Base-by-base conservation (phyloP, 2,329 filamentous ascomycete species). In the Exophiala sp. region DNA sequence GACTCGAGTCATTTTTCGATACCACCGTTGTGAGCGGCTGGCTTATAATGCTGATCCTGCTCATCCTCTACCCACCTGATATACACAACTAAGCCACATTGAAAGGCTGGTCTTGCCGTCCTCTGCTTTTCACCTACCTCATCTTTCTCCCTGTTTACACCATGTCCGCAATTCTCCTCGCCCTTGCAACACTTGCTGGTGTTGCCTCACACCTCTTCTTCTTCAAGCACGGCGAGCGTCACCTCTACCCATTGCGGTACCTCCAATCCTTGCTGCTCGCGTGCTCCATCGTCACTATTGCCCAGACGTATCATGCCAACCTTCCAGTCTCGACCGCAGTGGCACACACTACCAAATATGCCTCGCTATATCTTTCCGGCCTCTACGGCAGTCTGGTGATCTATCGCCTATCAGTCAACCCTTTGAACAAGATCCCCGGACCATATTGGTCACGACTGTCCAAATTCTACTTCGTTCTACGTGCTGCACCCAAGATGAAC, bases 341-440 rank as follows among this genome's bases (percentile, higher is more conserved):
- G n/a, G 18, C 36, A 32, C 36, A 42, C 38, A 53, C 43, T 5
- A 32, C 41, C 6, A 35, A 45, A 32, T 50, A 52, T 34, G 42
- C 41, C n/a, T 10, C 44, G 20, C 39, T 52, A 18, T 59, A 42
- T 38, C 45, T 56, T 5, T 42, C 21, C 38, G 60, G 54, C 21
- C 40, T 62, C 5, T 62, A 52, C 10, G 35, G 33, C 40, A 61
- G 51, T 36, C 40, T 60, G n/a, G 16, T 58, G 16, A 18, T 66
- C 10, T 69, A 69, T 47, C 65, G 66, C 3, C 55, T 69, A 16
- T 67, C 62, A 36, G 58, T 69, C 16, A 64, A 65, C 47, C 68
- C 65, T 1, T 48, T 70, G 36, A 62, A 62, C 14, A 63, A 63
- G 14, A 65, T 69, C 35, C 68, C 68, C 2, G 68, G 69, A 1